Percentiles rank a stretch among this genome's conserved stretches.
These are phyloP conservation scores for Domatiomyces globalis DNA, from an alignment of 2,329 filamentous ascomycete species.

Conservation along the genomic window DNA sequence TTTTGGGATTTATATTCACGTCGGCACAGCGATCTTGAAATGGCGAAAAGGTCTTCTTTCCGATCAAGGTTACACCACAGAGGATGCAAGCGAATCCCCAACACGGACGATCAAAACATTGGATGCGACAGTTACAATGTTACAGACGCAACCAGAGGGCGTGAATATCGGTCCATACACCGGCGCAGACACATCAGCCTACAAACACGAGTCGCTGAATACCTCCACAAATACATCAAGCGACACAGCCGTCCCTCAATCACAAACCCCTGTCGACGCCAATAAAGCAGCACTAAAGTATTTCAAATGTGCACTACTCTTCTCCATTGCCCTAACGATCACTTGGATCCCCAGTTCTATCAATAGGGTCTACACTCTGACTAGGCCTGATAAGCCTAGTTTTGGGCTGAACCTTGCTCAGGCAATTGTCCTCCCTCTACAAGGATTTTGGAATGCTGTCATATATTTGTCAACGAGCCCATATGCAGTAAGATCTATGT, in stretches of 20 bases:
- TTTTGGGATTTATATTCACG: constrained; percentile 27
- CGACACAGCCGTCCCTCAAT: not conserved
- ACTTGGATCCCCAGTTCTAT: constrained; percentile 53
- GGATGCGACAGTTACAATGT: constrained; percentile 8
- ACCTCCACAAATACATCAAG: not conserved
- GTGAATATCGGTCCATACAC: not conserved
- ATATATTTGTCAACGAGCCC: constrained; percentile 62
- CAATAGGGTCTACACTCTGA: constrained; percentile 62
- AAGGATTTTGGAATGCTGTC: constrained; percentile 72
- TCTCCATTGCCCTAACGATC: constrained; percentile 29
- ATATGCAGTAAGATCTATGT: constrained; percentile 41
- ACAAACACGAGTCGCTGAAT: too few species aligned
- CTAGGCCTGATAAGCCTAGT: constrained; percentile 39
- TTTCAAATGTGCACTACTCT: constrained; percentile 27
- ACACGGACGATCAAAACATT: constrained; percentile 4
- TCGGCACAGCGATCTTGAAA: constrained; percentile 28
- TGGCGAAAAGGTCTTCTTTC: constrained; percentile 47
- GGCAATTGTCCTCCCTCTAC: constrained; percentile 61
- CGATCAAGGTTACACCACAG: not conserved
- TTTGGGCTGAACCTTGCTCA: constrained; percentile 54
- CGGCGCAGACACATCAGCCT: not conserved
- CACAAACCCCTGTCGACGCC: constrained; percentile 16
- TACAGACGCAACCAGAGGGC: constrained; percentile 1
- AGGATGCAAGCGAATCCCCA: not conserved
- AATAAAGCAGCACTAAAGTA: constrained; percentile 28